Conservation (phyloP, 208 protist genomes). For the Hexamita inflata region DNA sequence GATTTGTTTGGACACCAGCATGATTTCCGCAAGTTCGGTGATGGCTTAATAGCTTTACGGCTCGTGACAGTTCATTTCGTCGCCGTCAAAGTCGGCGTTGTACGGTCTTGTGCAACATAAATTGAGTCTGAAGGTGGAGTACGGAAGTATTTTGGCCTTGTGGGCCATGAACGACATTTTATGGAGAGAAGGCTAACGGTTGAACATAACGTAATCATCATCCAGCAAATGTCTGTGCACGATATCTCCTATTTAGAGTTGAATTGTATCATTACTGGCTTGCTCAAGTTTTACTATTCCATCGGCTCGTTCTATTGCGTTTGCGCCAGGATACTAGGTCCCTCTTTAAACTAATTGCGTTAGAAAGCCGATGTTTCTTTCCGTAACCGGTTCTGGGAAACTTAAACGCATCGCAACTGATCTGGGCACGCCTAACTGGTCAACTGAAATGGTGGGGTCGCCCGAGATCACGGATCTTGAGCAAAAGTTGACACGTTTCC, state of each 20-base stretch:
- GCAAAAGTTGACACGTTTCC: slow-evolving; percentile 97
- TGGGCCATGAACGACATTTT: slow-evolving; percentile 99
- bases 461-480: slow-evolving; percentile 95
- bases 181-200: slow-evolving; percentile 98
- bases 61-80: slow-evolving; percentile 99
- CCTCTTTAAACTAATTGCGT: slow-evolving; percentile 74
- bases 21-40: slow-evolving; percentile 61
- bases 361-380: slow-evolving; percentile 78
- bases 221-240: slow-evolving; percentile 91
- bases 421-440: slow-evolving; percentile 90
- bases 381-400: slow-evolving; percentile 92
- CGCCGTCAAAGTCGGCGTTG: slow-evolving; percentile 99
- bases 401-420: slow-evolving; percentile 91
- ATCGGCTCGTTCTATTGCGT: slow-evolving; percentile 60
- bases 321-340: slow-evolving; percentile 80
- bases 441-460: slow-evolving; percentile 34
- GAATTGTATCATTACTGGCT: too few relatives aligned
- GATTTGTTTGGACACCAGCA: slow-evolving; percentile 95
- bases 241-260: slow-evolving; percentile 44
- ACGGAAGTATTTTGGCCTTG: slow-evolving; percentile 67
- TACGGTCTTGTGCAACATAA: slow-evolving; percentile 77
- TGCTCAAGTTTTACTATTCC: not conserved
- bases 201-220: slow-evolving; percentile 96
- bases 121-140: slow-evolving; percentile 96
- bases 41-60: slow-evolving; percentile 86